These are phyloP conservation scores for Cladosporium velox DNA, from an alignment of 2,329 filamentous ascomycete species.

Conservation along the genomic window DNA sequence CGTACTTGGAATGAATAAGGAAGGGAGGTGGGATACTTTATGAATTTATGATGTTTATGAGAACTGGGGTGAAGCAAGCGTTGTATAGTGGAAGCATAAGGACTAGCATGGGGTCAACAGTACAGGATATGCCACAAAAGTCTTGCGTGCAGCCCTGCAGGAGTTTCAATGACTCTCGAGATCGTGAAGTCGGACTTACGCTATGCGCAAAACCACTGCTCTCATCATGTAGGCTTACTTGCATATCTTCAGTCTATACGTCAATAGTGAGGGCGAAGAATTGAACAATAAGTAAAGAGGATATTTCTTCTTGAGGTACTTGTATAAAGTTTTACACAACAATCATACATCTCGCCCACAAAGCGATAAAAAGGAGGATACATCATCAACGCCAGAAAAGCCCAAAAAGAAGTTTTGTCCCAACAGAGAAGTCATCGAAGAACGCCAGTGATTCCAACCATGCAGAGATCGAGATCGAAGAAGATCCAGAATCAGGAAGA, in stretches of 20 bases:
- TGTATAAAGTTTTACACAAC: slow-evolving; percentile 8
- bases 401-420: not conserved
- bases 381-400: slow-evolving; percentile 3
- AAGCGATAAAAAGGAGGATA: not conserved
- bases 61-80: not conserved
- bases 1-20: too few species aligned
- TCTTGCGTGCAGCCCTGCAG: too few species aligned
- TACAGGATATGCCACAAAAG: slow-evolving; percentile 5
- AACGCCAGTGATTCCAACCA: slow-evolving; percentile 6
- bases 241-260: too few species aligned
- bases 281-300: not conserved
- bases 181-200: not conserved
- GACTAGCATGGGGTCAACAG: not conserved
- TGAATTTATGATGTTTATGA: not conserved
- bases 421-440: not conserved
- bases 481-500: too few species aligned
- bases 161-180: not conserved
- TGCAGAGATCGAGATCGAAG: too few species aligned
- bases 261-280: too few species aligned
- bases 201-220: not conserved
- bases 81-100: not conserved
- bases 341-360: slow-evolving; percentile 2
- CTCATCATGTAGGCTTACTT: not conserved
- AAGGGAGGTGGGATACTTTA: not conserved
- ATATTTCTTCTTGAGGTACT: slow-evolving; percentile 5